Conservation (phyloP, 345 rosid genomes). For the Citrus inodora region DNA sequence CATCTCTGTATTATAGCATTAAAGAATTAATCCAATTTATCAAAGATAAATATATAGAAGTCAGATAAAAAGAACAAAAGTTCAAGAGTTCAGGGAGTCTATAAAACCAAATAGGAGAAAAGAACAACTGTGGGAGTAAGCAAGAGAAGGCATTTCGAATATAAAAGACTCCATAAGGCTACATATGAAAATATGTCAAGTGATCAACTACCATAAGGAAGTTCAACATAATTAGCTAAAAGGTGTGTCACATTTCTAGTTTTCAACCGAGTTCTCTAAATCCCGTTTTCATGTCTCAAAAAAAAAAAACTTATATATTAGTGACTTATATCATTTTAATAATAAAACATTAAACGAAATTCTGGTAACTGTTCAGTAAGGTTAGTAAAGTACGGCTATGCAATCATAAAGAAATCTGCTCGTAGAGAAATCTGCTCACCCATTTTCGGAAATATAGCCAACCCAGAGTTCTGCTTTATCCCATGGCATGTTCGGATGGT, state of each 20-base stretch:
- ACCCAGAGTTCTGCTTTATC: slow-evolving; percentile 93
- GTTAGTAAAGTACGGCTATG: neutral
- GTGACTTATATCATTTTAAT: neutral
- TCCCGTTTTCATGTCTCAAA: neutral
- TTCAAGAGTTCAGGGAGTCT: neutral
- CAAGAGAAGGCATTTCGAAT: neutral
- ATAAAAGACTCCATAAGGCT: neutral
- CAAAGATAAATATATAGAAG: neutral
- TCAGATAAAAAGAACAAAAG: neutral
- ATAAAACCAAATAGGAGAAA: neutral
- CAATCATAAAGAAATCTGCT: slow-evolving; percentile 4
- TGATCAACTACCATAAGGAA: neutral
- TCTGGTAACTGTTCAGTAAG: neutral
- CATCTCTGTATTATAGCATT: slow-evolving; percentile 46
- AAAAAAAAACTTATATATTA: neutral
- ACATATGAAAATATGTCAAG: neutral
- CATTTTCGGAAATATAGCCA: slow-evolving; percentile 75
- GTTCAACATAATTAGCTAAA: neutral
- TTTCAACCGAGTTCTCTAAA: neutral
- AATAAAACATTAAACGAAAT: neutral
- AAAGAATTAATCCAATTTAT: neutral
- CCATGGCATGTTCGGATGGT: slow-evolving; percentile 97
- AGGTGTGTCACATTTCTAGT: neutral
- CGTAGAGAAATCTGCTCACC: slow-evolving; percentile 40
- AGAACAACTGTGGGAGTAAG: neutral